A percentile compares a stretch with the other conserved stretches of the same genome.
Conservation (phyloP, 108 stramenopile species). For the Cyclotella sp. region DNA sequence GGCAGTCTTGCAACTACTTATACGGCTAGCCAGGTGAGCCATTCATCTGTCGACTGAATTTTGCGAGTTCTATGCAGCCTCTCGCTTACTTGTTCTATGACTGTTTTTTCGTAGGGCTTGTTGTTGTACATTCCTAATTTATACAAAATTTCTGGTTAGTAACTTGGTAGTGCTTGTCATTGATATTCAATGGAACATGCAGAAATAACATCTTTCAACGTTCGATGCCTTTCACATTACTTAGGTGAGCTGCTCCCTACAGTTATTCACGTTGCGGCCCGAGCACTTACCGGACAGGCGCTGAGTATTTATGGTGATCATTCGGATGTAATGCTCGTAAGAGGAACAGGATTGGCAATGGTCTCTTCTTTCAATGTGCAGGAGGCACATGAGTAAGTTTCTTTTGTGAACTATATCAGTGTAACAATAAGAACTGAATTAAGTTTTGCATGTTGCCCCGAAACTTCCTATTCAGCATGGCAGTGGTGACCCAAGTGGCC, state of each 20-base stretch:
- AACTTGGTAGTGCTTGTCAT: not conserved
- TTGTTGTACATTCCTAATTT: constrained; percentile 68
- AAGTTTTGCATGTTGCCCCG: too few relatives aligned
- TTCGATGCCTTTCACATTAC: not conserved
- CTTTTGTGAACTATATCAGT: not conserved
- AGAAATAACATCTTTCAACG: not conserved
- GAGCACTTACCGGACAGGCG: constrained; percentile 68
- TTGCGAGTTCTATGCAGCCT: not conserved
- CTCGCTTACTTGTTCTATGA: not conserved
- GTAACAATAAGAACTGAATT: too few relatives aligned
- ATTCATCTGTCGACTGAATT: not conserved
- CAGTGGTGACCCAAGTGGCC: constrained; percentile 57
- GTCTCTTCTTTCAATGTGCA: constrained; percentile 66
- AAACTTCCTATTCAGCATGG: constrained; percentile 40
- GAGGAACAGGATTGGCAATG: constrained; percentile 67
- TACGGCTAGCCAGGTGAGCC: constrained; percentile 51
- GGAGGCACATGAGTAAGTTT: constrained; percentile 60
- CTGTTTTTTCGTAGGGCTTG: constrained; percentile 44
- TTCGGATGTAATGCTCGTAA: constrained; percentile 67
- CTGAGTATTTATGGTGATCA: constrained; percentile 71
- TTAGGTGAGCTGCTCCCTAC: constrained; percentile 64
- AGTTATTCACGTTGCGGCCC: constrained; percentile 69
- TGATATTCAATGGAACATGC: not conserved
- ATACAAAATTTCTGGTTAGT: constrained; percentile 68
- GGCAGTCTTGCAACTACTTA: constrained; percentile 66